Evolutionary conservation across 495 filamentous ascomycete species (phyloP), one percentile per base, ranked within the genome.

Genomic region (Mytilinidion resinicola): DNA sequence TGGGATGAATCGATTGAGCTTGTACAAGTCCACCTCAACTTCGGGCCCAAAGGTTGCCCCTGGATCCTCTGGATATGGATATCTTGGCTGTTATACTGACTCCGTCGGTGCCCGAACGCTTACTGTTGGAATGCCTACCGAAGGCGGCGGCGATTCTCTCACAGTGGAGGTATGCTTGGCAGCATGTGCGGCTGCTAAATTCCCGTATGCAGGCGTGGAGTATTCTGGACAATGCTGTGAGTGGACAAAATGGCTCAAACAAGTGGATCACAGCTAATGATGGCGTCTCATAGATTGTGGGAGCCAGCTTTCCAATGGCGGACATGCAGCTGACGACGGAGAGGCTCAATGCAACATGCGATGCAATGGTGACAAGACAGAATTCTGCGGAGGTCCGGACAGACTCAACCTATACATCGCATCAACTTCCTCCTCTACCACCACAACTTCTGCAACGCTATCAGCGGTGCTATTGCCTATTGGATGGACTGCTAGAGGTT

Each of bases 141-240:
- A 34, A 21, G 63, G 63, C 14, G 57, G 57, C 25, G 19, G 49
- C 9, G 2, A 19, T 20, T 17, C 17, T 10, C 53, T 60, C 50
- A 54, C 48, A 3, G 30, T 43, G 3, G 21, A 44, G 20, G 11
- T 39, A 19, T 60, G 57, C 39, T 46, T 43, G 1, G 17, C 37
- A n/a, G 39, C 38, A 2, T 60, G 57, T 43, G 39, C 10, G 20
- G 43, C 38, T 25, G 20, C 4, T 14, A 21, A 21, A n/a, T 60
- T 33, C 57, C 48, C 36, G 39, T 52, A 53, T 19, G 58, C 58
- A 7, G 58, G 58, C 35, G 41, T 44, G 1, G 58, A 61, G 35
- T 61, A 51, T 25, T 21, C 3, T n/a, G n/a, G n/a, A n/a, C n/a
- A n/a, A n/a, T n/a, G n/a, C n/a, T n/a, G n/a, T n/a, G n/a, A n/a